phyloP scores from a whole-genome alignment of 495 filamentous ascomycete species.

The Penicillium ochrochloron region DNA sequence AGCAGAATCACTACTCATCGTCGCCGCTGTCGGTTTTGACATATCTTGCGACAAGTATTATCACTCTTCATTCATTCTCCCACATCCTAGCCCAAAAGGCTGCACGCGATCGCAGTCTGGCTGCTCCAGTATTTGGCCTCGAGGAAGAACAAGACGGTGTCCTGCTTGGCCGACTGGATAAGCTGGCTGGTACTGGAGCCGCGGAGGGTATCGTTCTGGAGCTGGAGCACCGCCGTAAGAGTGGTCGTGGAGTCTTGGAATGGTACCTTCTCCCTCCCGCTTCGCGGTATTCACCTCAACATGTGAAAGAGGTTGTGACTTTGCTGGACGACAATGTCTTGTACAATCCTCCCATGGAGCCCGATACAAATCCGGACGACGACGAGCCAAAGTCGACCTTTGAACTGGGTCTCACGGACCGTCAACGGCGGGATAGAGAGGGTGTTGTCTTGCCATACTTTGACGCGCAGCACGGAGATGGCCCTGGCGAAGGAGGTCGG shows the following conservation, averaged over 20 bases:
- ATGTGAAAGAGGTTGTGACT: conserved; percentile 57
- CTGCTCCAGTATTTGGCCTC: conserved; percentile 76
- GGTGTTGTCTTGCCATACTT: conserved; percentile 92
- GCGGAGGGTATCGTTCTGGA: conserved; percentile 71
- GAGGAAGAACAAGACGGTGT: conserved; percentile 76
- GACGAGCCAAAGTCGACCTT: conserved; percentile 75
- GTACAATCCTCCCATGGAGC: conserved; percentile 57
- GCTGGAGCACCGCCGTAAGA: conserved; percentile 82
- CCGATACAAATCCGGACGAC: conserved; percentile 33
- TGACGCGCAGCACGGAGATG: conserved; percentile 83
- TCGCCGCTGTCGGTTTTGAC: conserved; percentile 62
- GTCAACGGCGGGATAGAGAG: conserved; percentile 82
- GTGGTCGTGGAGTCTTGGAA: conserved; percentile 76
- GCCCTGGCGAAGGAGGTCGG: conserved; percentile 80
- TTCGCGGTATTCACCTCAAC: conserved; percentile 37
- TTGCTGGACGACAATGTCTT: conserved; percentile 79
- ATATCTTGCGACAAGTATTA: conserved; percentile 70
- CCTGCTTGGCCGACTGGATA: conserved; percentile 58
- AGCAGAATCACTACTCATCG: conserved; percentile 65
- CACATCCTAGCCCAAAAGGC: conserved; percentile 70
- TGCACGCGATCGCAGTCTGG: conserved; percentile 70
- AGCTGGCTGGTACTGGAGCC: conserved; percentile 49
- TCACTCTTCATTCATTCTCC: conserved; percentile 64
- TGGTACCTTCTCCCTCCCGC: conserved; percentile 69
- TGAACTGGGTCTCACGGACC: conserved; percentile 83